These are phyloP conservation scores for Simmondsia chinensis DNA, from an alignment of 148 eudicot species.

Conservation along the genomic window DNA sequence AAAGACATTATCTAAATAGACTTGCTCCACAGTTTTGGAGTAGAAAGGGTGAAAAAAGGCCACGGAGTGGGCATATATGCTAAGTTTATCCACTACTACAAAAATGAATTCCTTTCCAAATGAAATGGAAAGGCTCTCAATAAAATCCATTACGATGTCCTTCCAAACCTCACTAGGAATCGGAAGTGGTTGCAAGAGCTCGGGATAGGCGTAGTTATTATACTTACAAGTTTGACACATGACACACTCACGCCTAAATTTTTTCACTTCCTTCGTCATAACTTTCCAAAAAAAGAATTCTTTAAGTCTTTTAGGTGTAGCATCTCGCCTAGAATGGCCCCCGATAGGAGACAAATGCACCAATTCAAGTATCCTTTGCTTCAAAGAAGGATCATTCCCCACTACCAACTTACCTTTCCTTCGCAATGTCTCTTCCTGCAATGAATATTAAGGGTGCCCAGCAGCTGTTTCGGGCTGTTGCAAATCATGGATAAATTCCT, in stretches of 20 bases:
- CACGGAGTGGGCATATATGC: conserved; percentile 1
- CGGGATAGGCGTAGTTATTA: too few relatives aligned
- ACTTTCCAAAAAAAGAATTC: too few relatives aligned
- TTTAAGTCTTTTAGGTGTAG: not conserved
- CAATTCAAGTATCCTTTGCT: not conserved
- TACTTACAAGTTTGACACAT: too few relatives aligned
- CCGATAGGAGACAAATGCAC: not conserved
- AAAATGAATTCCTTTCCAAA: too few relatives aligned
- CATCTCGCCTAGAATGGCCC: conserved; percentile 8
- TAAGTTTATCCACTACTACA: not conserved
- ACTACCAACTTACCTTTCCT: not conserved
- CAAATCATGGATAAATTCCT: not conserved
- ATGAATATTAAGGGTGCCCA: not conserved
- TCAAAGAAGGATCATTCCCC: not conserved
- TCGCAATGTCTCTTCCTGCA: not conserved
- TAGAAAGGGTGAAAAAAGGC: conserved; percentile 1
- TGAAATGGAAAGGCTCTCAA: not conserved
- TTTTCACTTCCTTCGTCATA: too few relatives aligned
- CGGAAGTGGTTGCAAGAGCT: too few relatives aligned
- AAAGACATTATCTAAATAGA: not conserved
- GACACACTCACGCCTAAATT: too few relatives aligned
- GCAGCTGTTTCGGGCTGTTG: not conserved
- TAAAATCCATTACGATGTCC: too few relatives aligned
- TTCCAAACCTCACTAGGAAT: too few relatives aligned
- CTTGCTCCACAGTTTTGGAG: not conserved